These are phyloP conservation scores for Penicillium sp. DNA, from an alignment of 2,329 filamentous ascomycete species.

Conservation along the genomic window DNA sequence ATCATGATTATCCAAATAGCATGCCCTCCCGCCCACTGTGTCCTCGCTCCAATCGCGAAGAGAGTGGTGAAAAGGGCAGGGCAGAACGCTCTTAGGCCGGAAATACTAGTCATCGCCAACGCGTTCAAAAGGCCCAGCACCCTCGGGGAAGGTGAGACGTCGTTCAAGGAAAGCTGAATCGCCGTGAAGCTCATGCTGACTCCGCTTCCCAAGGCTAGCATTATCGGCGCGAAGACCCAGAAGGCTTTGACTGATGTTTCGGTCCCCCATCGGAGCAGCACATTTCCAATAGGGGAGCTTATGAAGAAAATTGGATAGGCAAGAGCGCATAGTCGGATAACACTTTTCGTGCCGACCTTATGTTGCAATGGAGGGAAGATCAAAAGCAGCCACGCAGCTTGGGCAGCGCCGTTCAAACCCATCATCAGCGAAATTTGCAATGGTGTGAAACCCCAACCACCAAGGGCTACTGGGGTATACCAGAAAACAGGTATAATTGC, in stretches of 20 bases:
- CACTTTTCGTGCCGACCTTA: conserved; percentile 66
- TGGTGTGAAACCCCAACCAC: conserved; percentile 67
- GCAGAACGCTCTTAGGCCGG: conserved; percentile 65
- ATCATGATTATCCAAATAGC: conserved; percentile 58
- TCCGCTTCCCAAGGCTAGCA: conserved; percentile 61
- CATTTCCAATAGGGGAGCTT: conserved; percentile 58
- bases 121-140: conserved; percentile 74
- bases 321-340: conserved; percentile 62
- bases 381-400: conserved; percentile 72
- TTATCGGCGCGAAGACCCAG: conserved; percentile 56
- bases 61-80: conserved; percentile 69
- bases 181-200: conserved; percentile 72
- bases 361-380: conserved; percentile 70
- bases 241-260: conserved; percentile 52
- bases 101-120: conserved; percentile 63
- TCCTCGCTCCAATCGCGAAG: conserved; percentile 68
- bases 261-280: conserved; percentile 54
- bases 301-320: conserved; percentile 69
- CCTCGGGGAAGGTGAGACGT: conserved; percentile 66
- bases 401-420: conserved; percentile 64
- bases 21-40: conserved; percentile 66
- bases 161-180: conserved; percentile 74
- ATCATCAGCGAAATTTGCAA: conserved; percentile 69
- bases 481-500: conserved; percentile 47
- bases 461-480: conserved; percentile 55